phyloP scores from a whole-genome alignment of 2,329 filamentous ascomycete genomes.

The Diaporthe citri region DNA sequence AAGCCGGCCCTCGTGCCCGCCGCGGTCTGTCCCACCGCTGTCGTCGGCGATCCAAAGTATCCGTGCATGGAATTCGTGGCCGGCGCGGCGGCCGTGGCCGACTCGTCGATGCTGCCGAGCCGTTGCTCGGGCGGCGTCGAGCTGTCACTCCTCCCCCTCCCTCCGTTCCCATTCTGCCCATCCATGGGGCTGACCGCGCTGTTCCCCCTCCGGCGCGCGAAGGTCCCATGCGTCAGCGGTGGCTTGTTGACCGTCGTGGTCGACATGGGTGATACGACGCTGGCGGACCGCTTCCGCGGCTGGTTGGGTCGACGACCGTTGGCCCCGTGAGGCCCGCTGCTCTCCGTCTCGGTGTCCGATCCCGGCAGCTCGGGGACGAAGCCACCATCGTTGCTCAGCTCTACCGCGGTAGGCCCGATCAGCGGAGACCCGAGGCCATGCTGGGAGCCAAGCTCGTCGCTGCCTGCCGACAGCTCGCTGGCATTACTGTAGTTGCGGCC shows the following conservation, averaged over 20 bases:
- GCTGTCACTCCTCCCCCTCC: conserved; percentile 43
- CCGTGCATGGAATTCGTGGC: conserved; percentile 54
- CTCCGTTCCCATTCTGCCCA: conserved; percentile 33
- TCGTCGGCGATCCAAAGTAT: conserved; percentile 58
- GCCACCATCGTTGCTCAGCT: conserved; percentile 53
- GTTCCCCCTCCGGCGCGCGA: conserved; percentile 46
- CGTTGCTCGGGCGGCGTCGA: conserved; percentile 36
- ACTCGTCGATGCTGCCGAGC: conserved; percentile 56
- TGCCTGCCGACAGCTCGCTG: conserved; percentile 56
- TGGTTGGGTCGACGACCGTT: conserved; percentile 37
- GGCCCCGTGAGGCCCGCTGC: conserved; percentile 28
- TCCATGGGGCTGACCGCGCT: conserved; percentile 45
- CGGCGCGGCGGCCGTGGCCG: conserved; percentile 46
- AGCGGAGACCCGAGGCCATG: conserved; percentile 42
- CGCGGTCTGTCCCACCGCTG: conserved; percentile 57
- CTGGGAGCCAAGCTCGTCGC: conserved; percentile 45
- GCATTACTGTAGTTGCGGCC: conserved; percentile 58
- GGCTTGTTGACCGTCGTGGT: conserved; percentile 32
- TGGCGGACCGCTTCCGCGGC: conserved; percentile 9
- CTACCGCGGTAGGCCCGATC: conserved; percentile 47
- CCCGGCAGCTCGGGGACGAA: conserved; percentile 55
- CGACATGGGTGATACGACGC: conserved; percentile 33
- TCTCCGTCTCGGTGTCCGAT: conserved; percentile 43
- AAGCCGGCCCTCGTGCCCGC: conserved; percentile 44
- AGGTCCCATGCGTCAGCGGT: conserved; percentile 12